Conservation (phyloP, 2,329 filamentous ascomycete species). For the Cryphonectria radicalis region DNA sequence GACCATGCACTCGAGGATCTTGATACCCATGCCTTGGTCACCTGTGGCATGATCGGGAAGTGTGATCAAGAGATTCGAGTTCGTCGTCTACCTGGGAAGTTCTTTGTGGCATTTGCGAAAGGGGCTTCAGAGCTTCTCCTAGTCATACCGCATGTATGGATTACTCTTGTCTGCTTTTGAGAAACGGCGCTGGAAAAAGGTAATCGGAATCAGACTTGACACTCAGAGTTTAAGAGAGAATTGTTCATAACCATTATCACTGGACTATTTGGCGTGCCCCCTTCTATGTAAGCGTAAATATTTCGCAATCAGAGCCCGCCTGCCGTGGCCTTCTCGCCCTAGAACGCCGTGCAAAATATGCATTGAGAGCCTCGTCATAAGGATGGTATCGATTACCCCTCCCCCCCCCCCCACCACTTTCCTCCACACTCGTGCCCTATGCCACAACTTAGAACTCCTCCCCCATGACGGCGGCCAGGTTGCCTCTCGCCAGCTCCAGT, state of each 20-base stretch:
- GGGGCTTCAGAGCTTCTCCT: not conserved
- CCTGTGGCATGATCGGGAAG: conserved; percentile 69
- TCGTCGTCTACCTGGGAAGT: not conserved
- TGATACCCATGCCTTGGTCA: conserved; percentile 96
- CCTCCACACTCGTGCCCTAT: conserved; percentile 4
- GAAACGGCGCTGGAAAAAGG: conserved; percentile 5
- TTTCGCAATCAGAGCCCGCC: not conserved
- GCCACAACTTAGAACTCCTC: conserved; percentile 48
- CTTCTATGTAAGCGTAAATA: not conserved
- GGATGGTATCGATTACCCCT: conserved; percentile 19
- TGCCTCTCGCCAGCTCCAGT: conserved; percentile 69
- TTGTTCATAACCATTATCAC: not conserved
- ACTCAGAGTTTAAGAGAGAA: not conserved
- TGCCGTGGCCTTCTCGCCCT: not conserved
- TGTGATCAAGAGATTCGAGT: not conserved
- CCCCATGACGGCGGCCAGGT: conserved; percentile 79
- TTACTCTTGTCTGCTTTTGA: conserved; percentile 5
- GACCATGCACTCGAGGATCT: conserved; percentile 90
- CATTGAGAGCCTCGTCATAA: conserved; percentile 15
- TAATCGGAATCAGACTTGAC: not conserved
- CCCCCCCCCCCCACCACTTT: too few species aligned
- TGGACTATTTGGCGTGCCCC: not conserved
- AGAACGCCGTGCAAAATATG: conserved; percentile 6
- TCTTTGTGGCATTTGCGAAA: conserved; percentile 1
- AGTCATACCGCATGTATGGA: not conserved